A percentile compares a stretch with the other conserved stretches of the same genome.
Conservation (phyloP, 2,329 filamentous ascomycete species). For the Corniculantispora saksenae region DNA sequence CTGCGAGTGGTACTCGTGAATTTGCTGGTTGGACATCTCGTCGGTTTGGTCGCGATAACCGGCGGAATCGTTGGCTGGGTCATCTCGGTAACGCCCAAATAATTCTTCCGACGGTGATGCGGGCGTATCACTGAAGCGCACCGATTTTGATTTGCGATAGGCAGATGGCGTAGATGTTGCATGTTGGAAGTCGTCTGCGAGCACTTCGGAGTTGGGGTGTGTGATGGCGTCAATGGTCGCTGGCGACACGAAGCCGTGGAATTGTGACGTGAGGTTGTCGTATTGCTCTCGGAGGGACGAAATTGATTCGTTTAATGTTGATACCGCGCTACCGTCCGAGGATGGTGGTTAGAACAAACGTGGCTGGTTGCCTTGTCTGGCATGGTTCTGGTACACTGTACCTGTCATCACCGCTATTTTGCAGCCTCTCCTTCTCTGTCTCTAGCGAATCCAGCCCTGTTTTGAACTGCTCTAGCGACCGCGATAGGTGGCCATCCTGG, state of each 20-base stretch:
- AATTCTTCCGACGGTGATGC: conserved; percentile 40
- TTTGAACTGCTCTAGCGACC: conserved; percentile 82
- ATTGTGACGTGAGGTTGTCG: conserved; percentile 76
- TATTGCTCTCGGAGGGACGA: conserved; percentile 71
- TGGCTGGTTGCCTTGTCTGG: not conserved
- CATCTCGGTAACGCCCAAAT: conserved; percentile 67
- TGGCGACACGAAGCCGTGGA: conserved; percentile 64
- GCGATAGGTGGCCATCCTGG: conserved; percentile 85
- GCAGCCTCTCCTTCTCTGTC: conserved; percentile 62
- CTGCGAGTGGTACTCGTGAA: conserved; percentile 79
- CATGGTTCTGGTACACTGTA: conserved; percentile 34
- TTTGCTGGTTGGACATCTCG: conserved; percentile 75
- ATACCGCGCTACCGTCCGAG: conserved; percentile 41
- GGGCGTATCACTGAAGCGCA: conserved; percentile 77
- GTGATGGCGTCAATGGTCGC: conserved; percentile 53
- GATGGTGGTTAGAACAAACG: not conserved
- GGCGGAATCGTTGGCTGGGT: conserved; percentile 55
- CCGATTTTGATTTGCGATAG: conserved; percentile 62
- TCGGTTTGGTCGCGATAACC: conserved; percentile 63
- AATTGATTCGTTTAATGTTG: conserved; percentile 63
- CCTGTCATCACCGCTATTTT: conserved; percentile 65
- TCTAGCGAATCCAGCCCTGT: conserved; percentile 75
- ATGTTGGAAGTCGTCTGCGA: conserved; percentile 65
- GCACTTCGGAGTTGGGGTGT: conserved; percentile 64
- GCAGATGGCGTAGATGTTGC: conserved; percentile 48